Evolutionary conservation across 306 rosid genomes (phyloP).

Genomic region (Lathyrus sativus): DNA sequence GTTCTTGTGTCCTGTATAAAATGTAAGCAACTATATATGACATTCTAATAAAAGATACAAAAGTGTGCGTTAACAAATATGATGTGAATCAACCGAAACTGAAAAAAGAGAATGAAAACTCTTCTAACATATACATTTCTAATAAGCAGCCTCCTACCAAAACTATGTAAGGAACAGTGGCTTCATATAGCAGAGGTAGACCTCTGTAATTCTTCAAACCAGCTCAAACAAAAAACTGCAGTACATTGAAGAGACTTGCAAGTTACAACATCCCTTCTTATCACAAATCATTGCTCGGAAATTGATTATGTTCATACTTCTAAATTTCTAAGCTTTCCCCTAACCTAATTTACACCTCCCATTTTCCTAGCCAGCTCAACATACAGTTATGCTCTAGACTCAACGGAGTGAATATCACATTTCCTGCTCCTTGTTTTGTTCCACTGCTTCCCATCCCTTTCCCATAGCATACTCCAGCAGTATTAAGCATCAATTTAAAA

Average conservation of each 20-base stretch:
- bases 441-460: no score
- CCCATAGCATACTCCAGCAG: not conserved
- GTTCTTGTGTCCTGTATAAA: constrained; percentile 75
- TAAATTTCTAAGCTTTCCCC: no score
- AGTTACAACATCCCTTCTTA: not conserved
- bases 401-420: no score
- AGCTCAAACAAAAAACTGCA: not conserved
- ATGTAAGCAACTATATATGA: constrained; percentile 2
- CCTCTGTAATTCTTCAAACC: not conserved
- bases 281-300: constrained; percentile 11
- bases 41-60: constrained; percentile 19
- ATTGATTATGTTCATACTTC: no score
- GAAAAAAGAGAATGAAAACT: not conserved
- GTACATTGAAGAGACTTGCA: no score
- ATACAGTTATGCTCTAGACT: no score
- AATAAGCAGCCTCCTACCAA: not conserved
- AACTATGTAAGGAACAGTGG: constrained; percentile 3
- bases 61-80: not conserved
- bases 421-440: no score
- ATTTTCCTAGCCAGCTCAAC: no score
- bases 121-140: not conserved
- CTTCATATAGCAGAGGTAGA: constrained; percentile 1
- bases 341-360: no score
- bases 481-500: not conserved
- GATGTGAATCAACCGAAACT: not conserved